A percentile compares a stretch with the other conserved stretches of the same genome.
These are phyloP conservation scores for Gossypium longicalyx DNA, from an alignment of 345 rosid genomes.

Conservation along the genomic window DNA sequence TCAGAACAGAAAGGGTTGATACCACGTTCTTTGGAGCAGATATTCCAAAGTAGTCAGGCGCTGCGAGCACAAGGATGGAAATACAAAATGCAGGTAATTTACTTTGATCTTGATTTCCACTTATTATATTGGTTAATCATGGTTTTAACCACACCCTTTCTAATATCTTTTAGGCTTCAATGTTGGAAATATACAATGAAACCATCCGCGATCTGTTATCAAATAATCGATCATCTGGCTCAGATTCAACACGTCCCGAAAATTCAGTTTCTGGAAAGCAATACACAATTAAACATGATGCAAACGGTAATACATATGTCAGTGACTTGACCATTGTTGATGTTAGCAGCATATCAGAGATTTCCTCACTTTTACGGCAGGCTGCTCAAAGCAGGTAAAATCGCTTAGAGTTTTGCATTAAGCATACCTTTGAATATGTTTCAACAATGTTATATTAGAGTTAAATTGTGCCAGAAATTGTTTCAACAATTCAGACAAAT, in stretches of 20 bases:
- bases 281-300: constrained; percentile 76
- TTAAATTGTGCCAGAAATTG: background rate
- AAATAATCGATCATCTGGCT: constrained; percentile 35
- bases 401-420: background rate
- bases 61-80: constrained; percentile 89
- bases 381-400: constrained; percentile 91
- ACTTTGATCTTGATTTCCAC: background rate
- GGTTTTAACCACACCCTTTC: background rate
- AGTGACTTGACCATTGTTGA: constrained; percentile 77
- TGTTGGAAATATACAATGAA: constrained; percentile 96
- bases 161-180: constrained; percentile 55
- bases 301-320: constrained; percentile 77
- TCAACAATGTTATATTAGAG: background rate
- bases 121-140: constrained; percentile 2
- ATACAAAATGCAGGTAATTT: constrained; percentile 79
- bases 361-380: constrained; percentile 65
- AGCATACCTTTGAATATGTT: background rate
- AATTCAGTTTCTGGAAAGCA: constrained; percentile 62
- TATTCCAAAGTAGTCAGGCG: constrained; percentile 69
- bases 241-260: constrained; percentile 40
- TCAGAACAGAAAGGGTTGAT: constrained; percentile 76
- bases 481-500: background rate
- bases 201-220: constrained; percentile 75
- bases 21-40: constrained; percentile 87
- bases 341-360: constrained; percentile 67